phyloP scores from a whole-genome alignment of 371 early-diverging fungal species.

The Nematocida ausubeli region DNA sequence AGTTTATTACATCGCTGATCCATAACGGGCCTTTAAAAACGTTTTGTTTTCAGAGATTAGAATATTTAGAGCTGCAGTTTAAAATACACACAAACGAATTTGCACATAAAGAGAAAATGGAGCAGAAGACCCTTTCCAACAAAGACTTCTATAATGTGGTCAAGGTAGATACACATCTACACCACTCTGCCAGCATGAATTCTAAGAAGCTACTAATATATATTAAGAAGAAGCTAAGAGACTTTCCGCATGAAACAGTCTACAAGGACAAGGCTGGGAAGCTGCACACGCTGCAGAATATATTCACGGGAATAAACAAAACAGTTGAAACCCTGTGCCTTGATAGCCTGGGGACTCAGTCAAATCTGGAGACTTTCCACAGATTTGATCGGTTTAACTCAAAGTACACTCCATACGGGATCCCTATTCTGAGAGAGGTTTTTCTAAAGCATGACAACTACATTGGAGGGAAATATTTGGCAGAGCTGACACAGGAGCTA shows the following conservation, averaged over 20 bases:
- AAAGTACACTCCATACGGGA: slow-evolving; percentile 86
- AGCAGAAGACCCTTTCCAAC: slow-evolving; percentile 74
- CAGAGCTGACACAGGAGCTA: slow-evolving; percentile 89
- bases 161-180: slow-evolving; percentile 95
- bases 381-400: slow-evolving; percentile 92
- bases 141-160: slow-evolving; percentile 95
- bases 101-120: slow-evolving; percentile 83
- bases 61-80: slow-evolving; percentile 86
- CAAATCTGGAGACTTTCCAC: slow-evolving; percentile 73
- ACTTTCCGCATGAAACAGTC: slow-evolving; percentile 70
- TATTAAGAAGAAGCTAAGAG: slow-evolving; percentile 87
- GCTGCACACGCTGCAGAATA: slow-evolving; percentile 70
- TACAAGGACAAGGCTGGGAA: slow-evolving; percentile 68
- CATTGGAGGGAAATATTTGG: slow-evolving; percentile 80
- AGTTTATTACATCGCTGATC: slow-evolving; percentile 75
- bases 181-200: slow-evolving; percentile 91
- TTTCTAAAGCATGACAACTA: slow-evolving; percentile 91
- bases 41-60: slow-evolving; percentile 82
- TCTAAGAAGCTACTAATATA: slow-evolving; percentile 91
- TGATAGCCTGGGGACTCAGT: slow-evolving; percentile 92
- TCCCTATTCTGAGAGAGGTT: slow-evolving; percentile 73
- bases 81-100: slow-evolving; percentile 74
- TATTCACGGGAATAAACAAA: slow-evolving; percentile 83
- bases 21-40: slow-evolving; percentile 88
- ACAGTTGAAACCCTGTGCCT: slow-evolving; percentile 88